Evolutionary conservation across 2,329 filamentous ascomycete genomes (phyloP).

Genomic region (Microdochium trichocladiopsis): DNA sequence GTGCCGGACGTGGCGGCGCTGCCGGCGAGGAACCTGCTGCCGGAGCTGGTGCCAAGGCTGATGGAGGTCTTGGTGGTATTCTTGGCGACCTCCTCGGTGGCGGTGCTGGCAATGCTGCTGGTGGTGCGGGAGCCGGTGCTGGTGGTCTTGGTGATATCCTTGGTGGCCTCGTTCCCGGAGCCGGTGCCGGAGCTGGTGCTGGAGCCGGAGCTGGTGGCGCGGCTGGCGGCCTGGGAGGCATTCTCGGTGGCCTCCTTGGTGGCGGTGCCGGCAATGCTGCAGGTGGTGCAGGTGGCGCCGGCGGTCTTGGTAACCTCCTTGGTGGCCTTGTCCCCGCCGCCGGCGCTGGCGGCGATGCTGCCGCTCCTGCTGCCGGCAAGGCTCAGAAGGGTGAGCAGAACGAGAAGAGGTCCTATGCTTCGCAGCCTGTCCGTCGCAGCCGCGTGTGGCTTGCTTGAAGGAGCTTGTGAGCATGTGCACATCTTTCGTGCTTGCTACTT

Average conservation of each 20-base stretch:
- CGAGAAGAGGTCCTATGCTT: too few relatives aligned
- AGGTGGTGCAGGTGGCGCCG: background rate
- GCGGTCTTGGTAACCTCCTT: slow-evolving; percentile 6
- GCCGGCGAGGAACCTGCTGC: background rate
- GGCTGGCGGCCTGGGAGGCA: background rate
- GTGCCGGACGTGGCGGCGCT: slow-evolving; percentile 4
- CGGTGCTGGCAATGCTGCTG: background rate
- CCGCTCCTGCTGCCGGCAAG: background rate
- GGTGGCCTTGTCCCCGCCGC: slow-evolving; percentile 1
- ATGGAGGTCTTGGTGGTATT: background rate
- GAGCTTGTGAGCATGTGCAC: too few relatives aligned
- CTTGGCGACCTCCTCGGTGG: background rate
- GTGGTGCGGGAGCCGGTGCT: slow-evolving; percentile 4
- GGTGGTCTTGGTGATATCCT: background rate
- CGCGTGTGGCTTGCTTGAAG: too few relatives aligned
- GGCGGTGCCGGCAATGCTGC: slow-evolving; percentile 1
- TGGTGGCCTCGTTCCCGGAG: background rate
- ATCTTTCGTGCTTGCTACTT: too few relatives aligned
- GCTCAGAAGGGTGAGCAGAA: too few relatives aligned
- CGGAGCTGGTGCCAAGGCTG: background rate
- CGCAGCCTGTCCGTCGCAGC: too few relatives aligned
- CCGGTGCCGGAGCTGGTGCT: background rate
- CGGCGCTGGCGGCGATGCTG: background rate
- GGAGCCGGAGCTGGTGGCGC: background rate
- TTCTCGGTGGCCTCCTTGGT: background rate